Evolutionary conservation across 148 eudicot species (phyloP), one percentile per base, ranked within the genome.

Genomic region (Camellia sinensis): DNA sequence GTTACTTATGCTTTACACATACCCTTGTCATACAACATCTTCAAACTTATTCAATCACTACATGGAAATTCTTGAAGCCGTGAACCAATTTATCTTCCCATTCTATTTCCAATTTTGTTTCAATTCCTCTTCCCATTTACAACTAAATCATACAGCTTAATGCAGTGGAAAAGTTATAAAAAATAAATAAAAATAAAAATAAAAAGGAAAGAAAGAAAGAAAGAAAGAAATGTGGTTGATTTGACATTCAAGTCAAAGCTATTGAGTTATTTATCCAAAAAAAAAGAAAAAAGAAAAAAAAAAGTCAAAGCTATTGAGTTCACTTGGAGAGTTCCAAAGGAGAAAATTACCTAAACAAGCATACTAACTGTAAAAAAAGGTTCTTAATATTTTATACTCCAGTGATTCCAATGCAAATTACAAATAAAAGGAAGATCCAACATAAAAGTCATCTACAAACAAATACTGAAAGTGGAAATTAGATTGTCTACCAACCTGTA

Each of bases 401-500:
- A 65, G 12, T 3, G 45, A 46, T 4, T 64, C 56, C 60, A 22
- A 64, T 14, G 9, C 22, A 64, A 10, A 18, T 61, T 48, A 43
- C 18, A 45, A 48, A 77, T 15, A 43, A 50, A 76, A 76, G 56
- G 18, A 12, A 62, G 41, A 62, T 40, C 43, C 77, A 6, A 6
- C 2, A 52, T 17, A 76, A 50, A 72, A 76, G 77, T 60, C 61
- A 70, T 22, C 14, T 14, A 64, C n/a, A 59, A 76, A 44, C 18
- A 43, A 44, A 57, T 18, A 19, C 8, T 2, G 40, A 19, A 83
- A 81, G 41, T 9, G 73, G 21, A 74, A 53, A 75, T 45, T 41
- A 41, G 41, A 63, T 19, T 6, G 74, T 43, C 67, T 1, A 84
- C 85, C 74, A 80, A 94, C 98, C 97, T 94, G 90, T 91, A 88